Conservation (phyloP, 202 grass and related monocot genomes). For the Elaeis oleifera region DNA sequence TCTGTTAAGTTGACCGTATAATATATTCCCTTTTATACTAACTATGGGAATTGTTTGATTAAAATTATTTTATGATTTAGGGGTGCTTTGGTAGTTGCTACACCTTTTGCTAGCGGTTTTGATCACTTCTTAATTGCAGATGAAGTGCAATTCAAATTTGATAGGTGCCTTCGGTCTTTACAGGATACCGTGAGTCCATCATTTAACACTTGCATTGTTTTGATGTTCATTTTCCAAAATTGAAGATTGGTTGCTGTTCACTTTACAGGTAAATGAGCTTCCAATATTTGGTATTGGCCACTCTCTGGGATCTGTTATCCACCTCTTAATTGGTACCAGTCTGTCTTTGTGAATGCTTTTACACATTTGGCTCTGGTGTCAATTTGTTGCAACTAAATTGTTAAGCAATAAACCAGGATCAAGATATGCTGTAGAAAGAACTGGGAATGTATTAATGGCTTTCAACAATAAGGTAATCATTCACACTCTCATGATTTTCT, state of each 20-base stretch:
- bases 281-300: conserved; percentile 91
- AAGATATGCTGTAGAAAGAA: conserved; percentile 83
- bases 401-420: conserved; percentile 49
- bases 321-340: conserved; percentile 75
- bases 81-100: conserved; percentile 91
- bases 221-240: not conserved
- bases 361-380: not conserved
- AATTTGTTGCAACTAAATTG: conserved; percentile 7
- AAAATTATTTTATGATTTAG: conserved; percentile 23
- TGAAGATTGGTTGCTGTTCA: not conserved
- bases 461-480: conserved; percentile 88
- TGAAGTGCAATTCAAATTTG: conserved; percentile 88
- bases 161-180: conserved; percentile 84
- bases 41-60: conserved; percentile 5
- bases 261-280: conserved; percentile 62
- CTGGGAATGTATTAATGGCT: conserved; percentile 81
- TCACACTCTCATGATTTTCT: not conserved
- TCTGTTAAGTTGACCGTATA: too few species aligned
- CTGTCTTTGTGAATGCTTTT: not conserved
- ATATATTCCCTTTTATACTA: not conserved
- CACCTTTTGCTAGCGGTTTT: conserved; percentile 83
- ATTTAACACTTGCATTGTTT: not conserved
- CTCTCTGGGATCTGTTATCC: conserved; percentile 83
- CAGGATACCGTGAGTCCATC: conserved; percentile 52
- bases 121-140: conserved; percentile 97